Evolutionary conservation across 148 eudicot genomes (phyloP), one percentile per base, ranked within the genome.

Genomic region (Rhododendron griersonianum): DNA sequence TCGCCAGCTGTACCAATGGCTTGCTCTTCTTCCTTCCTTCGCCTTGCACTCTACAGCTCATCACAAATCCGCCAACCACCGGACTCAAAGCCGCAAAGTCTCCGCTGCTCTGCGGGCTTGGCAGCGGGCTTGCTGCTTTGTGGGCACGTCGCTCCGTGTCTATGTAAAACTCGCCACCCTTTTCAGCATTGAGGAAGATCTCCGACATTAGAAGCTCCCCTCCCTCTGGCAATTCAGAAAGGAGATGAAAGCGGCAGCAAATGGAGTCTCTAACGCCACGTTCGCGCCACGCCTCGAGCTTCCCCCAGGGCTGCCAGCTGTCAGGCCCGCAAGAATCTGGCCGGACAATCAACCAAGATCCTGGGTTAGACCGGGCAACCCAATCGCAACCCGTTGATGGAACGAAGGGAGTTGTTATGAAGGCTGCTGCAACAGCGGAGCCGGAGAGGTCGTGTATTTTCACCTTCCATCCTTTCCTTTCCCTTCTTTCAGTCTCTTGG

Each of bases 301-400:
- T 92, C 14, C 94, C 94, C 94, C 94, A 92, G 11, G 94, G 94
- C 19, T 90, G 93, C 94, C 94, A 92, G 90, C 91, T 90, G 30
- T 90, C 93, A 19, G 94, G 80, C 80, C 90, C 33, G 83, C 85
- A 88, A 41, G 87, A 67, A 71, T 92, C 91, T 3, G 93, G 93
- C 6, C 91, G 89, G 78, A 92, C 94, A 37, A 92, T 91, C 53
- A 92, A 44, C 94, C 94, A 92, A 80, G 93, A 87, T 83, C 94
- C 94, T 14, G 94, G 94, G 90, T 92, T 92, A 86, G 94, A 92
- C 82, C 83, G 85, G 15, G 92, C 93, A 3, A 92, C 94, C 93
- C 93, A 91, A 89, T 92, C 93, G 73, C 94, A 88, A 76, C 94
- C 94, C 9, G 88, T 85, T 84, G 92, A 88, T 65, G 94, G 94